Percentiles rank a stretch among this genome's conserved stretches.
Conservation (phyloP, 2,329 filamentous ascomycete species). For the Xylariaceae sp. region DNA sequence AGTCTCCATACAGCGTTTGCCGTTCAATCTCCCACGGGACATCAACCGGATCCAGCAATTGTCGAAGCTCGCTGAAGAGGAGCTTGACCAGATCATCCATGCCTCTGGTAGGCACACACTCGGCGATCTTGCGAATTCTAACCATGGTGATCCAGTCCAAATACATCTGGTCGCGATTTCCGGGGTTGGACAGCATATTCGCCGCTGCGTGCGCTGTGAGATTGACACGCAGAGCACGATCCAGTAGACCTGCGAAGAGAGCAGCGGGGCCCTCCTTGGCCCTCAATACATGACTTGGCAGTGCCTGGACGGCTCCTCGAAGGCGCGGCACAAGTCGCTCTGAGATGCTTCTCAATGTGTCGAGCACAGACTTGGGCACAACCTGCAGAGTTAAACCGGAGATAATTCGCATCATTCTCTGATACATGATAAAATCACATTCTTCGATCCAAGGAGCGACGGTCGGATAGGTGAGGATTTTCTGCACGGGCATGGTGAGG, state of each 20-base stretch:
- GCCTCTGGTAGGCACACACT: constrained; percentile 52
- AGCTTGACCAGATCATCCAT: constrained; percentile 61
- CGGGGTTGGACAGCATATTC: constrained; percentile 81
- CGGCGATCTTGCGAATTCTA: constrained; percentile 53
- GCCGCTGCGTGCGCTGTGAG: constrained; percentile 88
- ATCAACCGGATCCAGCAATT: constrained; percentile 60
- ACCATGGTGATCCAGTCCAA: constrained; percentile 74
- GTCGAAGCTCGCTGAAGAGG: constrained; percentile 59
- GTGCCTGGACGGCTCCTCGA: constrained; percentile 73
- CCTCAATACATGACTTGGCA: constrained; percentile 75
- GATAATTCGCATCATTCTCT: constrained; percentile 92
- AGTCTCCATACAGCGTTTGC: constrained; percentile 52
- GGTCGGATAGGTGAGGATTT: constrained; percentile 73
- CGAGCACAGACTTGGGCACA: constrained; percentile 78
- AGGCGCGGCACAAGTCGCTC: constrained; percentile 75
- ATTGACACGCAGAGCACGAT: constrained; percentile 85
- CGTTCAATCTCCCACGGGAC: constrained; percentile 59
- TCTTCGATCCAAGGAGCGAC: constrained; percentile 90
- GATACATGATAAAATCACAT: constrained; percentile 92
- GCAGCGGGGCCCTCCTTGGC: constrained; percentile 85
- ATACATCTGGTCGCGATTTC: constrained; percentile 93
- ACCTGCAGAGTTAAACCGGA: constrained; percentile 85
- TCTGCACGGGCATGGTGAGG: constrained; percentile 92
- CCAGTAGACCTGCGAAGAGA: constrained; percentile 78
- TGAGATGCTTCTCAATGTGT: constrained; percentile 81